A percentile compares a stretch with the other conserved stretches of the same genome.
phyloP scores from a whole-genome alignment of 495 filamentous ascomycete genomes.

The Penicillium diatomitis region DNA sequence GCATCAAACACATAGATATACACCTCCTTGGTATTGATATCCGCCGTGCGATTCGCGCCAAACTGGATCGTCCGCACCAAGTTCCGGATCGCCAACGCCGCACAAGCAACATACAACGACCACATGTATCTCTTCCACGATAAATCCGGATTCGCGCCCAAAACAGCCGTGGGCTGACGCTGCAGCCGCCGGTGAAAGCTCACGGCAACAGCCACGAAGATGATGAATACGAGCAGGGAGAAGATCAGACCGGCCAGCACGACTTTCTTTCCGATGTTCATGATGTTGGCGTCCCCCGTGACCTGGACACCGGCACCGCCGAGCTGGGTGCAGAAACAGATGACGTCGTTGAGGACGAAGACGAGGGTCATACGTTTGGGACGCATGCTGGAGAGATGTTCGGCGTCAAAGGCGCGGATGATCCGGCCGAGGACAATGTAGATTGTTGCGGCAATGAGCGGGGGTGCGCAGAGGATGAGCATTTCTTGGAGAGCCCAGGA shows the following conservation, averaged over 20 bases:
- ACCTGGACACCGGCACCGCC: conserved; percentile 36
- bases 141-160: conserved; percentile 6
- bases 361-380: conserved; percentile 19
- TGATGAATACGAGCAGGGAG: conserved; percentile 20
- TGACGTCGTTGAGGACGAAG: conserved; percentile 31
- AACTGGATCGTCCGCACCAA: conserved; percentile 37
- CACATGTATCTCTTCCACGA: conserved; percentile 27
- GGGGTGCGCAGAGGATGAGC: conserved; percentile 35
- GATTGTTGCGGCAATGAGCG: conserved; percentile 45
- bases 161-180: conserved; percentile 4
- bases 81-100: conserved; percentile 30
- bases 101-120: conserved; percentile 29
- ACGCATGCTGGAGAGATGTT: conserved; percentile 24
- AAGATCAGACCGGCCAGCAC: conserved; percentile 26
- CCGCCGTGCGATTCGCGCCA: conserved; percentile 9
- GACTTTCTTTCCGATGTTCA: conserved; percentile 25
- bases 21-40: conserved; percentile 21
- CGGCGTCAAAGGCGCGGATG: conserved; percentile 40
- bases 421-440: conserved; percentile 52
- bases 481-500: conserved; percentile 36
- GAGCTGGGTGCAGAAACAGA: conserved; percentile 27
- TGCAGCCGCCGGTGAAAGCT: conserved; percentile 16
- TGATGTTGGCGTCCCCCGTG: conserved; percentile 20
- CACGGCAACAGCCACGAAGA: conserved; percentile 19
- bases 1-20: conserved; percentile 36